Evolutionary conservation across 805 yeast species (phyloP), one percentile per base, ranked within the genome.

Genomic region (Suhomyces emberorum): DNA sequence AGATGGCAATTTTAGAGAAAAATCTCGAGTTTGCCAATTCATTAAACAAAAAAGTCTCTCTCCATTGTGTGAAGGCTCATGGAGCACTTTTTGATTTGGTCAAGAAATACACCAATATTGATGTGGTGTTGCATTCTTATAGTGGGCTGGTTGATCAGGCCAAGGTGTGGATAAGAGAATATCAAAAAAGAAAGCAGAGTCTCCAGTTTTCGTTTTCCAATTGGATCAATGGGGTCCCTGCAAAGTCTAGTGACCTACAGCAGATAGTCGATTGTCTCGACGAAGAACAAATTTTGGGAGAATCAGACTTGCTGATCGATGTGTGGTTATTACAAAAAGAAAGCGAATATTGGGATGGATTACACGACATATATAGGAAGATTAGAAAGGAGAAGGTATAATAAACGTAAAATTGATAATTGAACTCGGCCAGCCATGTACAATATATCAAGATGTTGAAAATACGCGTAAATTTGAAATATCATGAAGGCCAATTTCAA

Each of bases 1-100:
- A 91, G 52, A 35, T 57, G 10, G 39, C 35, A 1, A 56, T 91
- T 0, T 70, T 89, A 25, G 50, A 51, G 3, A 46, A 51, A 2
- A 82, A 81, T 39, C 52, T 87, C 14, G 50, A 56, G 4, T 38
- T 85, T 9, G 95, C 96, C 0, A 52, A 61, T 7, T 50, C 63
- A 17, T 47, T 61, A 12, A 37, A 52, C 0, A 55, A 75, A 18
- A 77, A 86, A 0, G 75, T 86, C 0, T 86, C 95, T 3, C 43
- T 93, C 0, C 98, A 91, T 53, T 84, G 89, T 48, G 98, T 91
- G 4, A 84, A 83, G 48, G 77, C 84, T 8, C 89, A 84, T 41
- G 87, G 88, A 0, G 51, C 64, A 5, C 53, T 83, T 10, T 76
- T 65, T 35, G 83, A 79, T 11, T 37, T 53, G 1, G 61, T 78